A percentile compares a stretch with the other conserved stretches of the same genome.
Conservation (phyloP, 192 early-diverging fungal species). For the Backusella tuberculispora region DNA sequence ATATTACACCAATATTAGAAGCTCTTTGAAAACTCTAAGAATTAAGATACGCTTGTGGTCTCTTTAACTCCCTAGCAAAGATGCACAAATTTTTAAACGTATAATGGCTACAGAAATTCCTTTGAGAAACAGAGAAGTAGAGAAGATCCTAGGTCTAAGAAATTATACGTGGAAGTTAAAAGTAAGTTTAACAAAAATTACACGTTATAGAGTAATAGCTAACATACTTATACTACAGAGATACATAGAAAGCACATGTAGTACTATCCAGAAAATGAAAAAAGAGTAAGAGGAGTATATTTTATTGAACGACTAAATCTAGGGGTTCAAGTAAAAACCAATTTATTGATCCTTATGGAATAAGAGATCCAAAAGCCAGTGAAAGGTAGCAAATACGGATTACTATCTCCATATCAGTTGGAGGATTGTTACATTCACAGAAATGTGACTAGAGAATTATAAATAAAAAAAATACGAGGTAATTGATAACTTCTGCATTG, state of each 20-base stretch:
- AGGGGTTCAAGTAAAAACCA: not conserved
- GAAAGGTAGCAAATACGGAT: not conserved
- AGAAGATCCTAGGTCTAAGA: not conserved
- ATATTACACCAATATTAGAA: not conserved
- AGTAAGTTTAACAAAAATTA: not conserved
- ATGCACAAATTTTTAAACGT: not conserved
- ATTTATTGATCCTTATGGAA: not conserved
- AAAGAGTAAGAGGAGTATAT: not conserved
- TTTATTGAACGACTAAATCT: not conserved
- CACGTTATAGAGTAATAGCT: not conserved
- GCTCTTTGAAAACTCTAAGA: not conserved
- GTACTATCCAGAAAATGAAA: not conserved
- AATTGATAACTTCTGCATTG: too few species aligned
- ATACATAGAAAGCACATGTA: not conserved
- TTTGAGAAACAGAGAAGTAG: not conserved
- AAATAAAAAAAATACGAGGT: not conserved
- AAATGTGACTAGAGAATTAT: not conserved
- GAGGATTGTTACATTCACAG: not conserved
- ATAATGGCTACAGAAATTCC: not conserved
- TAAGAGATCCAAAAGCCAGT: not conserved
- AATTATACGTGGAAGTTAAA: not conserved
- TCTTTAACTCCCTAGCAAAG: not conserved
- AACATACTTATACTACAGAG: not conserved
- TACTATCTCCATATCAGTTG: not conserved
- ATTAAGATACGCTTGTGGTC: not conserved